Evolutionary conservation across 2,329 filamentous ascomycete genomes (phyloP).

Genomic region (Lasiodiplodia gonubiensis): DNA sequence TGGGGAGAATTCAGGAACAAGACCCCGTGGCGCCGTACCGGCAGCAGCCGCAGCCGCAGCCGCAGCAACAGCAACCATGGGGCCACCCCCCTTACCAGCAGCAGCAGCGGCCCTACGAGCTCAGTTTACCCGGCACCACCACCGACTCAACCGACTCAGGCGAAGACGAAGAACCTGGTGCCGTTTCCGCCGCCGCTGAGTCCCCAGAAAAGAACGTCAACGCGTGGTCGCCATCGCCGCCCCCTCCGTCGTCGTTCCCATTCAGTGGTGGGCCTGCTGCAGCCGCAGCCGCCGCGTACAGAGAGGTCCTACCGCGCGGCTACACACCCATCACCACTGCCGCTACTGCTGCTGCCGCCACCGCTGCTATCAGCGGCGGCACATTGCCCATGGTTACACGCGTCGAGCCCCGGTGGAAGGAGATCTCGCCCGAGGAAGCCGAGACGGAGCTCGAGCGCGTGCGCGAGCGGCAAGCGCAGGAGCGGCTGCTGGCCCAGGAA

Average conservation of each 20-base stretch:
- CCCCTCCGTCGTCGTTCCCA: background rate
- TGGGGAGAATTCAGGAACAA: slow-evolving; percentile 42
- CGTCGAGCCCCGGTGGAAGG: slow-evolving; percentile 8
- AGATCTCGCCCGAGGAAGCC: slow-evolving; percentile 6
- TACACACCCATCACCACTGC: slow-evolving; percentile 28
- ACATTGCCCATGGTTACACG: background rate
- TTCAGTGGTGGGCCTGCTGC: background rate
- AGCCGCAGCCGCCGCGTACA: slow-evolving; percentile 35
- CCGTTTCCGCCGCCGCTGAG: background rate
- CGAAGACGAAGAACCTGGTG: background rate
- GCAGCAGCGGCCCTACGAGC: slow-evolving; percentile 26
- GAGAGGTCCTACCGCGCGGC: slow-evolving; percentile 42
- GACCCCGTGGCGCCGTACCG: background rate
- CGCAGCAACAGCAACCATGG: background rate
- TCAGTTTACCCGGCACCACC: slow-evolving; percentile 18
- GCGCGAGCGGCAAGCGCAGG: background rate
- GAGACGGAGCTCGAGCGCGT: slow-evolving; percentile 3
- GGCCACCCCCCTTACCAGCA: background rate
- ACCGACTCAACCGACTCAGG: slow-evolving; percentile 29
- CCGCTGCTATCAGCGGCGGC: background rate
- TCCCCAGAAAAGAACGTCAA: background rate
- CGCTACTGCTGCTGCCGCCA: background rate
- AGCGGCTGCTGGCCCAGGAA: slow-evolving; percentile 3
- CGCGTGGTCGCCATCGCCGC: background rate
- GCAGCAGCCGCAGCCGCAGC: background rate